Evolutionary conservation across 345 rosid genomes (phyloP), one percentile per base, ranked within the genome.

Genomic region (Salix suchowensis): DNA sequence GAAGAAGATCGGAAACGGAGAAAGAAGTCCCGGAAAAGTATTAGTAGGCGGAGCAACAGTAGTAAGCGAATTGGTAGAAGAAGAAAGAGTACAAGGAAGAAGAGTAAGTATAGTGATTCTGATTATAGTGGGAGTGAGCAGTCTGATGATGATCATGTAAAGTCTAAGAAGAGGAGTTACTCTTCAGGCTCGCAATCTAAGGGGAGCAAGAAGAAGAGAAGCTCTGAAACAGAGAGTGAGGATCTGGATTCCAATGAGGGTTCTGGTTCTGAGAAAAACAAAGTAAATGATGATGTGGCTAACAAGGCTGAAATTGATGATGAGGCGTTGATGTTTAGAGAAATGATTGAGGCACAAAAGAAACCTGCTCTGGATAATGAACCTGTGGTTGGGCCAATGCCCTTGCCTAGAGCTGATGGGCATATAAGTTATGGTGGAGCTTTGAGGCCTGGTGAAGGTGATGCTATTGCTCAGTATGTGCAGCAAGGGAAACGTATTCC

Each of bases 401-500:
- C 99, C 0, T 73, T 96, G 86, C 97, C 98, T 5, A 88, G 85
- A 82, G 97, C 95, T 32, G 97, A 96, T 72, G 97, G 98, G n/a
- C 99, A 93, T 76, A 91, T 96, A 28, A 92, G 97, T 80, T 96
- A 96, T 78, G 98, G 99, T 81, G 97, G 98, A 75, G 99, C 99
- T 3, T 82, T 96, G 77, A 85, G 99, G 78, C 99, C 99, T 21
- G 98, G 98, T 82, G 99, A 96, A 90, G 97, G 99, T 85, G 99
- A 94, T 66, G 98, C 97, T 16, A 94, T 96, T 81, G 98, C 99
- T 2, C 98, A 94, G 85, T 94, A 96, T 82, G 99, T 94, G 66
- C 98, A 94, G 76, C 98, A 96, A 86, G 98, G 99, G 68, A 96
- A 96, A 84, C 97, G 98, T 89, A 96, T 96, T 48, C 99, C 98